Base-by-base conservation (phyloP, 441 rosid species). In the Eruca vesicaria region DNA sequence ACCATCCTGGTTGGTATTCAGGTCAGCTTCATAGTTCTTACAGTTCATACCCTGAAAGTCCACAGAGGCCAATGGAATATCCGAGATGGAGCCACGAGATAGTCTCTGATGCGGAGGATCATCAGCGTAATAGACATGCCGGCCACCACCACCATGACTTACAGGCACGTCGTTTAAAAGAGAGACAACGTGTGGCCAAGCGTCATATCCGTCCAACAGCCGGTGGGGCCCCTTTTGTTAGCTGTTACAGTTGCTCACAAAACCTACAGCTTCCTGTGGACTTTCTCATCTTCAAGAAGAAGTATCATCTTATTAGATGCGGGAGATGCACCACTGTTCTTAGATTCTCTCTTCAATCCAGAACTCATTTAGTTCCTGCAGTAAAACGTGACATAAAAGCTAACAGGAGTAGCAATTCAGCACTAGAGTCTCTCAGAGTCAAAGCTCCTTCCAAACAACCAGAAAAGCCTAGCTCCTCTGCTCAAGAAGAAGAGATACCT, bases 31-130 rank as follows among this genome's bases (percentile, higher is more conserved):
- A 66, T 72, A 79, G 67, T 63, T 43, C 63, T 74, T 70, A 80
- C 58, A 81, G 83, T 74, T 84, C 97, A 64, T 85, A 81, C 66
- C 70, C 88, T 57, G 69, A 88, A 71, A 93, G 91, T 86, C 90
- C 98, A 66, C 96, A 78, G 63, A 82, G 71, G 62, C 80, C 72
- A 57, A 53, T 71, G 73, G 89, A 87, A 62, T 28, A 76, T 75
- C 74, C 75, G 35, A 29, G 69, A 23, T 67, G 83, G 81, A 74
- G 63, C 73, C 74, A 57, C 7, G 91, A 86, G 80, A 77, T 83
- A 33, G 80, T 79, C 76, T 83, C 88, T 62, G 89, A 83, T 67
- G 43, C 20, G 28, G 82, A 74, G 64, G 89, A 86, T 66, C 52
- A 60, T 66, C 89, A 77, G 74, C 86, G 85, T 76, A 72, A 69